These are phyloP conservation scores for Leccinum arenicola DNA, from an alignment of 768 basidiomycete species.

Conservation along the genomic window DNA sequence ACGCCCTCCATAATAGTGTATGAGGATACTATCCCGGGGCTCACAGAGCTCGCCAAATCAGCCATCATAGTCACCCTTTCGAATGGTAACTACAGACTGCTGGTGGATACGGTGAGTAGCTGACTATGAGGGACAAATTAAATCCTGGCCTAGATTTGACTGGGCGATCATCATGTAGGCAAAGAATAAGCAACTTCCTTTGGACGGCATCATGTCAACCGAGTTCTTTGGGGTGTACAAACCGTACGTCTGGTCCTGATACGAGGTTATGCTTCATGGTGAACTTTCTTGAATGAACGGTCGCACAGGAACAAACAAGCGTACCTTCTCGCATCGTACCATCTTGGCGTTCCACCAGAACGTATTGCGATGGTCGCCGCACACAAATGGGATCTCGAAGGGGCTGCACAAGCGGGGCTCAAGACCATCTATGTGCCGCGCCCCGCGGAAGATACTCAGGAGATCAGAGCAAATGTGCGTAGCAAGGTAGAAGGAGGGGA, in stretches of 20 bases:
- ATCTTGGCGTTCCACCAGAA: constrained; percentile 44
- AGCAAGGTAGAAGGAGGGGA: constrained; percentile 53
- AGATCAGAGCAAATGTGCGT: constrained; percentile 32
- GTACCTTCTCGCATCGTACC: constrained; percentile 47
- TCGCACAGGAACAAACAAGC: constrained; percentile 39
- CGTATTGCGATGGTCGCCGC: constrained; percentile 65
- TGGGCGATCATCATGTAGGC: constrained; percentile 37
- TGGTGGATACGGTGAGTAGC: constrained; percentile 54
- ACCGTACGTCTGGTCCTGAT: constrained; percentile 43
- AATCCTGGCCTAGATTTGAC: neutral
- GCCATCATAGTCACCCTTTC: constrained; percentile 53
- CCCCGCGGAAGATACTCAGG: constrained; percentile 40
- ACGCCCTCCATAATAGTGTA: constrained; percentile 40
- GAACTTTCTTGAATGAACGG: neutral
- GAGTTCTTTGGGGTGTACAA: constrained; percentile 64
- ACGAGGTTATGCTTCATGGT: neutral
- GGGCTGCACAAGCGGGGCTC: constrained; percentile 51
- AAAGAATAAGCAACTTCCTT: constrained; percentile 57
- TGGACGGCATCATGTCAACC: constrained; percentile 61
- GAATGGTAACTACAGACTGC: constrained; percentile 60
- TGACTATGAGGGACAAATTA: neutral
- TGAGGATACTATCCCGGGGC: constrained; percentile 50
- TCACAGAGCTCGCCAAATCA: constrained; percentile 50
- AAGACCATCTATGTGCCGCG: constrained; percentile 59
- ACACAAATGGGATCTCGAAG: constrained; percentile 56